Percentiles rank a stretch among this genome's conserved stretches.
Conservation (phyloP, 2,329 filamentous ascomycete species). For the Rhinocladiella mackenziei region DNA sequence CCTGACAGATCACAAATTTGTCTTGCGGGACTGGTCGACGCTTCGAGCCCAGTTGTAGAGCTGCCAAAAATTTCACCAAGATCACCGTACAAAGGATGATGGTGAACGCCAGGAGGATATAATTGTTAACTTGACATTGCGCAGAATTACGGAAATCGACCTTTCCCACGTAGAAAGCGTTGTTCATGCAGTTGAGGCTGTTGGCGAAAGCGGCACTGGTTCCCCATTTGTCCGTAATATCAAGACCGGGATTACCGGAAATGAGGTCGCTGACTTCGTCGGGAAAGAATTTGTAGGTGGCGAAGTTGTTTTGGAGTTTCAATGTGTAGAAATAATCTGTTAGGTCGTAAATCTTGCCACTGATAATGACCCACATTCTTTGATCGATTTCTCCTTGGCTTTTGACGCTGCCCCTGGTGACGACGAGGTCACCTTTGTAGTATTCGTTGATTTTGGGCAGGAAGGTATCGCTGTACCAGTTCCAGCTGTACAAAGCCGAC, state of each 20-base stretch:
- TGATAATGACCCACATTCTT: conserved; percentile 75
- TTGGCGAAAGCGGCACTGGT: conserved; percentile 52
- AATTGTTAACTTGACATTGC: conserved; percentile 83
- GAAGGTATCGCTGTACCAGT: conserved; percentile 77
- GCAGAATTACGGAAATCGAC: conserved; percentile 76
- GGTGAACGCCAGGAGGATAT: conserved; percentile 82
- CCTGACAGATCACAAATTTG: conserved; percentile 98
- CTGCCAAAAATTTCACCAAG: conserved; percentile 81
- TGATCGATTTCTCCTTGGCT: conserved; percentile 62
- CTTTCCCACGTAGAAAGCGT: conserved; percentile 76
- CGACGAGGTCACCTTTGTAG: conserved; percentile 83
- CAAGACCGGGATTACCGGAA: conserved; percentile 69
- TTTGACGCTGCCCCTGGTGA: conserved; percentile 56
- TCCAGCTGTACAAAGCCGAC: conserved; percentile 56
- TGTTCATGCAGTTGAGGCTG: conserved; percentile 75
- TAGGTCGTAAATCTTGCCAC: conserved; percentile 76
- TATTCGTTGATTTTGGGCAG: conserved; percentile 75
- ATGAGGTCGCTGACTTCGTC: conserved; percentile 63
- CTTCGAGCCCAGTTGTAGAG: conserved; percentile 90
- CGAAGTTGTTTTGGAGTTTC: conserved; percentile 52
- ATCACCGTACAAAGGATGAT: conserved; percentile 78
- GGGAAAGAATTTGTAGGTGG: conserved; percentile 69
- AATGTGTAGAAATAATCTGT: conserved; percentile 86
- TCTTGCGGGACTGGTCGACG: conserved; percentile 84
- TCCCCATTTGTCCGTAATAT: conserved; percentile 68